A percentile compares a stretch with the other conserved stretches of the same genome.
phyloP scores from a whole-genome alignment of 2,329 filamentous ascomycete species.

The Xylariales sp. region DNA sequence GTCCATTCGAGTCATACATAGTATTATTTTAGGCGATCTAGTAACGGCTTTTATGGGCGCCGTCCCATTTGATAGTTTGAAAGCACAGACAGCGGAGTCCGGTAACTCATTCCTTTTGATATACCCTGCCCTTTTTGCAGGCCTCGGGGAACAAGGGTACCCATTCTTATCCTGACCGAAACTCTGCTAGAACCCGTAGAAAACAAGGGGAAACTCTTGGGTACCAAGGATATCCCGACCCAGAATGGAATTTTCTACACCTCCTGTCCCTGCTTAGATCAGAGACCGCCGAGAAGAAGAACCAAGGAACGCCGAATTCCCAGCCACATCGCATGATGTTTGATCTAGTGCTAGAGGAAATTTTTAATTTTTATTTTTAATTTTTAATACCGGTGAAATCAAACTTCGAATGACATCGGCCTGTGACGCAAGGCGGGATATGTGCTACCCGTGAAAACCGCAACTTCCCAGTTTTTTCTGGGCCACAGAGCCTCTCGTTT shows the following conservation, averaged over 20 bases:
- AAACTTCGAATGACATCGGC: no score
- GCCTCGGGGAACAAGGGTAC: slow-evolving; percentile 2
- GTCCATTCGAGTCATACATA: no score
- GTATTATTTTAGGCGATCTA: no score
- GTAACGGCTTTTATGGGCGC: no score
- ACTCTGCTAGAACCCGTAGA: background rate
- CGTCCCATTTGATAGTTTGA: no score
- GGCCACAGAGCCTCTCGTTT: no score
- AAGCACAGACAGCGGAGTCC: slow-evolving; percentile 7
- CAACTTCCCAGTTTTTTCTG: no score
- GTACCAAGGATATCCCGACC: slow-evolving; percentile 8
- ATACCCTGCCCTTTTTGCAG: slow-evolving; percentile 1
- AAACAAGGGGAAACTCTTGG: background rate
- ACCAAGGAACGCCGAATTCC: slow-evolving; percentile 6
- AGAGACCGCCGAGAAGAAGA: background rate
- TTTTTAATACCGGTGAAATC: no score
- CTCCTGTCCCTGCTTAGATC: slow-evolving; percentile 1
- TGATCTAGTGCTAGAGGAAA: background rate
- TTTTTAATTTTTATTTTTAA: no score
- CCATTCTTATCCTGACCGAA: background rate
- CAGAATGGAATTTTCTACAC: background rate
- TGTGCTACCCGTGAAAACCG: no score
- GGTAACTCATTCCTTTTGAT: slow-evolving; percentile 4
- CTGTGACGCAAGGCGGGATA: no score
- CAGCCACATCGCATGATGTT: slow-evolving; percentile 5